A percentile compares a stretch with the other conserved stretches of the same genome.
Evolutionary conservation across 352 stramenopile species (phyloP).

Genomic region (Plasmopara muralis): DNA sequence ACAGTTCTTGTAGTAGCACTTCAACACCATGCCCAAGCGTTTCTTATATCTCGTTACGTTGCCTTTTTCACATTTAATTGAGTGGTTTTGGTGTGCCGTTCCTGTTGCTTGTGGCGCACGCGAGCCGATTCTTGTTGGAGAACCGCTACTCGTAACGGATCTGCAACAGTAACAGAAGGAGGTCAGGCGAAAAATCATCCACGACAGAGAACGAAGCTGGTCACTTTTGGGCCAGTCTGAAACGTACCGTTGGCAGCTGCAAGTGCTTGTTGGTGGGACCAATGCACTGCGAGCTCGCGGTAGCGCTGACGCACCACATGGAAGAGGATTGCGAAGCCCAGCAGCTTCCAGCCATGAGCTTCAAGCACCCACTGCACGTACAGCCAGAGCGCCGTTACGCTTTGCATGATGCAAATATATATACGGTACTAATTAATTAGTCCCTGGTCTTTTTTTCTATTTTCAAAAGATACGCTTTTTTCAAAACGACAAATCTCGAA

Average conservation of each 20-base stretch:
- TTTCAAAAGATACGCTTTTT: constrained; percentile 19
- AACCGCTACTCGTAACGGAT: constrained; percentile 44
- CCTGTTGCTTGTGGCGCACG: constrained; percentile 47
- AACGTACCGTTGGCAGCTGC: constrained; percentile 46
- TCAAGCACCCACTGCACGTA: constrained; percentile 30
- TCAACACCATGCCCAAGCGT: constrained; percentile 8
- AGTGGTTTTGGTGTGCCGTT: constrained; percentile 20
- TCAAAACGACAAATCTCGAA: constrained; percentile 4
- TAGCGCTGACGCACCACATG: constrained; percentile 25
- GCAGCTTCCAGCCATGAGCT: constrained; percentile 47
- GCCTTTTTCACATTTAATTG: constrained; percentile 26
- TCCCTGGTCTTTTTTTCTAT: constrained; percentile 10
- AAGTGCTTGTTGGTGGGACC: constrained; percentile 31
- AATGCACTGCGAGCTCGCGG: constrained; percentile 19
- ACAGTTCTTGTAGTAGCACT: not conserved
- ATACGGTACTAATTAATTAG: not conserved
- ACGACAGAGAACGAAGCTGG: constrained; percentile 15
- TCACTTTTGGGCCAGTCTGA: constrained; percentile 4
- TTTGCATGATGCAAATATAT: constrained; percentile 5
- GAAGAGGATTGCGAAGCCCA: constrained; percentile 24
- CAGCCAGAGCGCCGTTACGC: constrained; percentile 17
- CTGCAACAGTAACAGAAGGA: constrained; percentile 18
- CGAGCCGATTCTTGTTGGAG: constrained; percentile 51
- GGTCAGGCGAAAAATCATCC: constrained; percentile 16
- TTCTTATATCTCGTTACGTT: constrained; percentile 19